Conservation (phyloP, 1,139 yeast species). For the Hyphopichia wangnamkhiaoensis region DNA sequence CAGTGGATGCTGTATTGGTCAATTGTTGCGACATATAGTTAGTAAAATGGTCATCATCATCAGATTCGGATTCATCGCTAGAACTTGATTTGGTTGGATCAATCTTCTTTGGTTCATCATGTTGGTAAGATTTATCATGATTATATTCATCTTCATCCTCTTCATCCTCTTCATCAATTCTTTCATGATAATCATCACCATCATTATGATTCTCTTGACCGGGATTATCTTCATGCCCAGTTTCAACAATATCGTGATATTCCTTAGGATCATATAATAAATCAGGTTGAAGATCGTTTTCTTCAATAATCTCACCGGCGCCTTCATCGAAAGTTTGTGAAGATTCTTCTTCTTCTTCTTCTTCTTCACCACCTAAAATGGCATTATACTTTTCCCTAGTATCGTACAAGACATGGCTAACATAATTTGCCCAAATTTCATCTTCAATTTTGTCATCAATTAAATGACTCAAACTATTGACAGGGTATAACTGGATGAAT, state of each 20-base stretch:
- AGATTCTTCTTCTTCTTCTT: constrained; percentile 39
- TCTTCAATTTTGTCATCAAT: constrained; percentile 62
- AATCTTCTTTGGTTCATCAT: constrained; percentile 3
- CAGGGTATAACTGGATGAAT: constrained; percentile 75
- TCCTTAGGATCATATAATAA: constrained; percentile 36
- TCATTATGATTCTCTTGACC: constrained; percentile 16
- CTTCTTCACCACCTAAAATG: constrained; percentile 77
- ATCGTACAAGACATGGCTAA: constrained; percentile 78
- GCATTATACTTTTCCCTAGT: constrained; percentile 94
- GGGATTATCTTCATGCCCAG: constrained; percentile 19
- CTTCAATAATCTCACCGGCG: constrained; percentile 46
- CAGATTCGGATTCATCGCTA: constrained; percentile 30
- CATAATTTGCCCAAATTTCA: constrained; percentile 80
- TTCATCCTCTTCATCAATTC: constrained; percentile 28
- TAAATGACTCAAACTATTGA: constrained; percentile 57
- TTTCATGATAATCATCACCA: constrained; percentile 23
- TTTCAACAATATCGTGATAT: constrained; percentile 32
- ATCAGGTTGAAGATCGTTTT: constrained; percentile 35
- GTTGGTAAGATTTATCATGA: constrained; percentile 14
- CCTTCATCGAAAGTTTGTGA: constrained; percentile 55
- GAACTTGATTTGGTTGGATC: constrained; percentile 9
- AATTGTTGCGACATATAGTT: constrained; percentile 85
- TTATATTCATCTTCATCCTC: constrained; percentile 40
- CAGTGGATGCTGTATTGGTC: constrained; percentile 60
- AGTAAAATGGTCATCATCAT: constrained; percentile 53